Evolutionary conservation across 2,329 filamentous ascomycete genomes (phyloP).

Genomic region (Fusarium sp.): DNA sequence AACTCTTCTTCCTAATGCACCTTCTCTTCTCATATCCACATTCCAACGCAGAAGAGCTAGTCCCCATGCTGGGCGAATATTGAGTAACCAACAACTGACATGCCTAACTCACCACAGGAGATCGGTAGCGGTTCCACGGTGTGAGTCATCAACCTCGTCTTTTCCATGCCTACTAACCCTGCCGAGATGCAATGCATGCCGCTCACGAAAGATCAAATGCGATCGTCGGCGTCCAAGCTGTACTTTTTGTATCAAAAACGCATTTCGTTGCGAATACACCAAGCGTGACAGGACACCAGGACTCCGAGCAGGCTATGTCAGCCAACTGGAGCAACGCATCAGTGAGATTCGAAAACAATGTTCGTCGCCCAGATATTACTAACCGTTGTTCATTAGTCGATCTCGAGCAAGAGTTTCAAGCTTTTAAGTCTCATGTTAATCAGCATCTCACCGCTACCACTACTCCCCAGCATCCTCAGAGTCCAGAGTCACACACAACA

Average conservation of each 20-base stretch:
- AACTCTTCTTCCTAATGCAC: not conserved
- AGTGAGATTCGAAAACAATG: not conserved
- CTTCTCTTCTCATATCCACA: not conserved
- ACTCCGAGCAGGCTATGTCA: slow-evolving; percentile 12
- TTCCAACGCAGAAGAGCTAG: too few relatives aligned
- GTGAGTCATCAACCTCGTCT: not conserved
- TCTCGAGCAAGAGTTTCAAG: slow-evolving; percentile 8
- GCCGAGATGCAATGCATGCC: not conserved
- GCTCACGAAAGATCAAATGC: slow-evolving; percentile 12
- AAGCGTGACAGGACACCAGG: slow-evolving; percentile 2
- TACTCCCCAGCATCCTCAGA: not conserved
- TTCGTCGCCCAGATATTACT: not conserved
- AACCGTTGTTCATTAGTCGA: not conserved
- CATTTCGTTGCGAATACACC: slow-evolving; percentile 3
- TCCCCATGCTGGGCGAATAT: not conserved
- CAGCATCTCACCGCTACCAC: not conserved
- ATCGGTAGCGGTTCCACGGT: not conserved
- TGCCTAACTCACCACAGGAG: not conserved
- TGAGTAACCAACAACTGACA: not conserved
- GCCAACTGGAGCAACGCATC: slow-evolving; percentile 9
- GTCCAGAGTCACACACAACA: not conserved
- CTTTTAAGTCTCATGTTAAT: slow-evolving; percentile 8
- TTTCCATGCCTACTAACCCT: not conserved
- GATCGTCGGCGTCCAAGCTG: slow-evolving; percentile 9
- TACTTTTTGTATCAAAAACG: slow-evolving; percentile 12